phyloP scores from a whole-genome alignment of 495 filamentous ascomycete species.

The Penicillium pancosmium region DNA sequence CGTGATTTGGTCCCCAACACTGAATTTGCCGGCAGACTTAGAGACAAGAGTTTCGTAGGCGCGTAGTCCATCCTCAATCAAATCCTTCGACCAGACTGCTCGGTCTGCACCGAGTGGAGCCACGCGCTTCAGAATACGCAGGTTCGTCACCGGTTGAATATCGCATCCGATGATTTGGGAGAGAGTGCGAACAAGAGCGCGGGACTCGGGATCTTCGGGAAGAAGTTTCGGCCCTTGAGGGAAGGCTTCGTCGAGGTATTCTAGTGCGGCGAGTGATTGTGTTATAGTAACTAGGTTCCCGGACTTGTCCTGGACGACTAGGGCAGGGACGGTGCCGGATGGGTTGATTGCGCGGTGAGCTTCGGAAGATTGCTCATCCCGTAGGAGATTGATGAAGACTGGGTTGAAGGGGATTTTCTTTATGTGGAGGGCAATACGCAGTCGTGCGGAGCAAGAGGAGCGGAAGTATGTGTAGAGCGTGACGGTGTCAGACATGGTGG shows the following conservation, averaged over 20 bases:
- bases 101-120: constrained; percentile 41
- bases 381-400: constrained; percentile 49
- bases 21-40: constrained; percentile 44
- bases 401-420: constrained; percentile 47
- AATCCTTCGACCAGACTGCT: constrained; percentile 37
- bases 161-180: constrained; percentile 51
- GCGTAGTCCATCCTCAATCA: constrained; percentile 46
- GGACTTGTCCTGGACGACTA: constrained; percentile 34
- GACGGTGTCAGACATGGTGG: constrained; percentile 30
- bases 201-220: constrained; percentile 32
- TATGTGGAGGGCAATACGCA: constrained; percentile 54
- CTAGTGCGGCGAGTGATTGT: constrained; percentile 55
- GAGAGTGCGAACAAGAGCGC: constrained; percentile 47
- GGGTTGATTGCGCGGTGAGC: constrained; percentile 46
- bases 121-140: constrained; percentile 47
- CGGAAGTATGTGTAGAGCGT: constrained; percentile 58
- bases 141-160: constrained; percentile 54
- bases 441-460: constrained; percentile 56
- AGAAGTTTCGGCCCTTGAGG: constrained; percentile 38
- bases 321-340: constrained; percentile 52
- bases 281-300: constrained; percentile 38
- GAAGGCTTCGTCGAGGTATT: constrained; percentile 55
- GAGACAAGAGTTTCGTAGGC: constrained; percentile 49
- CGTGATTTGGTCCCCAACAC: constrained; percentile 52
- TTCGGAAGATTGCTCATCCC: constrained; percentile 42